Percentiles rank a stretch among this genome's conserved stretches.
phyloP scores from a whole-genome alignment of 176 grass and related monocot genomes.

The Carex pumila region DNA sequence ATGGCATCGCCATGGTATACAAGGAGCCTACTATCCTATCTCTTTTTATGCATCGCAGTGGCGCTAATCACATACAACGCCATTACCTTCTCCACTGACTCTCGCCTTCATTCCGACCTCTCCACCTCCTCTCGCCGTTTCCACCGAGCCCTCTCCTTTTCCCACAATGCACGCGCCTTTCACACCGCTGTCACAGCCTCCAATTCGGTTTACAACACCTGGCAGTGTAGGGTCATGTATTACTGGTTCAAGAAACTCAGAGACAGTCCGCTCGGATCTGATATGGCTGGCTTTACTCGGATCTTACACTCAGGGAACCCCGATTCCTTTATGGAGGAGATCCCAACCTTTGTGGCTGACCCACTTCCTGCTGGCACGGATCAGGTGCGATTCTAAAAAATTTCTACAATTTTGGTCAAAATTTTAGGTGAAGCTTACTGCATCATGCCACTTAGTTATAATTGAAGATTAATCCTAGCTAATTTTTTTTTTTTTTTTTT shows the following conservation, averaged over 20 bases:
- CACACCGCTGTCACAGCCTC: slow-evolving; percentile 87
- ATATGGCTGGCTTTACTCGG: slow-evolving; percentile 94
- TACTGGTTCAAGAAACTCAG: slow-evolving; percentile 86
- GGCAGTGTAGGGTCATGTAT: slow-evolving; percentile 97
- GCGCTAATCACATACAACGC: slow-evolving; percentile 67
- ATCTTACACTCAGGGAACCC: slow-evolving; percentile 73
- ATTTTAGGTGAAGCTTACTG: background rate
- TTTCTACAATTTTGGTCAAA: background rate
- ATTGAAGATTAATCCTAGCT: background rate
- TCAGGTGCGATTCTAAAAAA: slow-evolving; percentile 36
- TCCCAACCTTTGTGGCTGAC: slow-evolving; percentile 85
- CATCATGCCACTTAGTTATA: background rate
- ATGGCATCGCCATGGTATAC: slow-evolving; percentile 25
- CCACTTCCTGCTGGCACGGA: slow-evolving; percentile 59
- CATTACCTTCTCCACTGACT: slow-evolving; percentile 37
- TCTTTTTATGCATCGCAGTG: slow-evolving; percentile 39
- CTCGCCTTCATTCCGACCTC: slow-evolving; percentile 18
- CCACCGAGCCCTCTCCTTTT: slow-evolving; percentile 8
- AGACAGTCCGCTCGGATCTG: slow-evolving; percentile 20
- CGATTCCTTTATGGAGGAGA: slow-evolving; percentile 67
- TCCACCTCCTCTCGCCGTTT: slow-evolving; percentile 18
- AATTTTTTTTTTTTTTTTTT: too few species aligned
- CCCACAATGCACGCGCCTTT: slow-evolving; percentile 36
- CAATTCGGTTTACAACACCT: slow-evolving; percentile 62
- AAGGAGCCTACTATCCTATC: slow-evolving; percentile 23